phyloP scores from a whole-genome alignment of 768 basidiomycete genomes.

The Rhizopogon vulgaris region DNA sequence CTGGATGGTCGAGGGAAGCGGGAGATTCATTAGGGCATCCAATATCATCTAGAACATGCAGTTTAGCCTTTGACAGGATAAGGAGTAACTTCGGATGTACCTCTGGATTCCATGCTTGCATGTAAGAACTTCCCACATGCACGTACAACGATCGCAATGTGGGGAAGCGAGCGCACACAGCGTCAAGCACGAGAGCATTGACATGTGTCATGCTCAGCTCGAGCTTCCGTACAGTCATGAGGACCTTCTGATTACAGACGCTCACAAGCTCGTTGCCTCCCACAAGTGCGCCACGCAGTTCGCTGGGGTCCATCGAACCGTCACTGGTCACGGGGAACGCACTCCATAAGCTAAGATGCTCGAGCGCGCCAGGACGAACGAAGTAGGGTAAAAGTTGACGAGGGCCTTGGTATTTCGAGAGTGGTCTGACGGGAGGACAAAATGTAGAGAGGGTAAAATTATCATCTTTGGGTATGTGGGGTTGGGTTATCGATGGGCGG shows the following conservation, averaged over 20 bases:
- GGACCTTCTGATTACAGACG: background rate
- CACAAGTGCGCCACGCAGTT: background rate
- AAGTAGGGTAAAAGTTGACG: slow-evolving; percentile 2
- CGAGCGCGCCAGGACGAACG: background rate
- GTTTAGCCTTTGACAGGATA: background rate
- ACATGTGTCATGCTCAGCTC: slow-evolving; percentile 1
- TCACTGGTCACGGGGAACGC: background rate
- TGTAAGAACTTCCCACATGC: background rate
- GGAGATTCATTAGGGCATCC: background rate
- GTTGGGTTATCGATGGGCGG: background rate
- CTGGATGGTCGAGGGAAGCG: slow-evolving; percentile 2
- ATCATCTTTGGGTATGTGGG: background rate
- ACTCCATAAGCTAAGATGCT: slow-evolving; percentile 1
- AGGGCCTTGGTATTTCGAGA: slow-evolving; percentile 3
- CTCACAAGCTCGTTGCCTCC: background rate
- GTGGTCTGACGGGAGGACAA: background rate
- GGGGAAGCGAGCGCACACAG: slow-evolving; percentile 2
- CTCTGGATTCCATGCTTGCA: background rate
- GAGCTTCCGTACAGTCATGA: background rate
- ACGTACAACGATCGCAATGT: slow-evolving; percentile 1
- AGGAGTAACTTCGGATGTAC: background rate
- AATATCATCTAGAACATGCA: background rate
- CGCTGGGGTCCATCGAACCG: background rate
- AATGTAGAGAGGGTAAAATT: background rate
- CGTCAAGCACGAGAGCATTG: background rate